A percentile compares a stretch with the other conserved stretches of the same genome.
Evolutionary conservation across 441 rosid genomes (phyloP).

Genomic region (Gossypium schwendimanii): DNA sequence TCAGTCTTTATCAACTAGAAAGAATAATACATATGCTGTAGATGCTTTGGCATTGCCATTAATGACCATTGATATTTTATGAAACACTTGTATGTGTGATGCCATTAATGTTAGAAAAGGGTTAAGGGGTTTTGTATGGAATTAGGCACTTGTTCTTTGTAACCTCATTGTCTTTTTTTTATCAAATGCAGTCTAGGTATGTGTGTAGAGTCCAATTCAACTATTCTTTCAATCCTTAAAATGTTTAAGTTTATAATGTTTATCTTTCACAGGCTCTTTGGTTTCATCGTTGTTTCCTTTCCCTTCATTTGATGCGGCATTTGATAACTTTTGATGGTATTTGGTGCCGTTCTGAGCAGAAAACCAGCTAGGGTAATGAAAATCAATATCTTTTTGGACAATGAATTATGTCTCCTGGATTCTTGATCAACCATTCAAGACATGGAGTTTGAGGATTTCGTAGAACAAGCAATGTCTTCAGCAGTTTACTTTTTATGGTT

Average conservation of each 20-base stretch:
- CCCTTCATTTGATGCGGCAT: conserved; percentile 44
- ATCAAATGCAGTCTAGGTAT: not conserved
- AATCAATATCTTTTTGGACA: conserved; percentile 35
- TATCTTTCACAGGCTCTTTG: conserved; percentile 54
- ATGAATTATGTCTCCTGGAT: conserved; percentile 44
- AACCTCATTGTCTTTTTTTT: too few relatives aligned
- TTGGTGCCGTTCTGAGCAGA: conserved; percentile 11
- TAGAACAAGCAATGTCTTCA: conserved; percentile 59
- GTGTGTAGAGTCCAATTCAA: not conserved
- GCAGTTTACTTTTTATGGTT: conserved; percentile 59
- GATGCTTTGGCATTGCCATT: not conserved
- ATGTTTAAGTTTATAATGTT: not conserved
- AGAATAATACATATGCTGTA: not conserved
- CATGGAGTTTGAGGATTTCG: conserved; percentile 50
- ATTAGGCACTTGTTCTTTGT: not conserved
- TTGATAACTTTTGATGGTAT: conserved; percentile 14
- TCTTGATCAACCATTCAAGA: conserved; percentile 46
- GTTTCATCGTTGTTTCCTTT: conserved; percentile 75
- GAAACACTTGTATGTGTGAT: not conserved
- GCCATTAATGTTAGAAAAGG: not conserved
- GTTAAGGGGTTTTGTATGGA: not conserved
- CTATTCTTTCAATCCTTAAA: not conserved
- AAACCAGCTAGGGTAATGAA: conserved; percentile 19
- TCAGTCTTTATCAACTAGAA: conserved; percentile 1
- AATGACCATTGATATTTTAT: not conserved